Conservation (phyloP, 352 stramenopile genomes). For the Plasmopara viticola region DNA sequence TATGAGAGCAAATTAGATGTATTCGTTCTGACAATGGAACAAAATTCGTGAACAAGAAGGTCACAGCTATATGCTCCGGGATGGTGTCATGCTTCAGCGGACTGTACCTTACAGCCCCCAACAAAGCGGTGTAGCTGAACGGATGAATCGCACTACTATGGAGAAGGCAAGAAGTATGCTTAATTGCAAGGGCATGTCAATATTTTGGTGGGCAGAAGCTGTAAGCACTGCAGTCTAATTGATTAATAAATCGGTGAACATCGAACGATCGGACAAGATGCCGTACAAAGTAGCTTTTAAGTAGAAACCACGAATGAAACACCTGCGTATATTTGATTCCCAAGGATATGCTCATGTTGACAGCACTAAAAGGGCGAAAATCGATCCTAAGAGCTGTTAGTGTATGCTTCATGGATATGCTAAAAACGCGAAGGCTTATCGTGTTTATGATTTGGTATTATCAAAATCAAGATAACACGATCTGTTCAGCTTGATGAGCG, state of each 20-base stretch:
- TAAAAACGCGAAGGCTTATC: slow-evolving; percentile 11
- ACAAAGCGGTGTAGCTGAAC: neutral
- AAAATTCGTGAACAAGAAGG: no score
- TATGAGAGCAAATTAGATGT: neutral
- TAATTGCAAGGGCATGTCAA: neutral
- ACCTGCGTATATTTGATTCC: neutral
- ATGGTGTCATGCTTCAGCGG: neutral
- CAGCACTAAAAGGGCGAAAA: neutral
- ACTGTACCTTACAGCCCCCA: slow-evolving; percentile 1
- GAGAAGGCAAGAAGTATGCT: neutral
- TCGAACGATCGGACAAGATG: neutral
- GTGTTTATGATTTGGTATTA: slow-evolving; percentile 9
- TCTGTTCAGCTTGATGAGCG: neutral
- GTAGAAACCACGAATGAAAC: neutral
- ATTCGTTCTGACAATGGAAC: neutral
- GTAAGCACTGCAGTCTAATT: neutral
- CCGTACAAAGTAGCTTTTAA: neutral
- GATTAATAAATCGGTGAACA: neutral
- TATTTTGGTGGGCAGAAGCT: neutral
- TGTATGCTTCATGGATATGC: neutral
- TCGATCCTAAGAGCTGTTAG: neutral
- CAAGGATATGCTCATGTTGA: neutral
- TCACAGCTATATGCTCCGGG: neutral
- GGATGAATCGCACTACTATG: neutral
- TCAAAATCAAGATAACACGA: slow-evolving; percentile 3